Evolutionary conservation across 2,329 filamentous ascomycete species (phyloP).

Genomic region (Diaporthe citrichinensis): DNA sequence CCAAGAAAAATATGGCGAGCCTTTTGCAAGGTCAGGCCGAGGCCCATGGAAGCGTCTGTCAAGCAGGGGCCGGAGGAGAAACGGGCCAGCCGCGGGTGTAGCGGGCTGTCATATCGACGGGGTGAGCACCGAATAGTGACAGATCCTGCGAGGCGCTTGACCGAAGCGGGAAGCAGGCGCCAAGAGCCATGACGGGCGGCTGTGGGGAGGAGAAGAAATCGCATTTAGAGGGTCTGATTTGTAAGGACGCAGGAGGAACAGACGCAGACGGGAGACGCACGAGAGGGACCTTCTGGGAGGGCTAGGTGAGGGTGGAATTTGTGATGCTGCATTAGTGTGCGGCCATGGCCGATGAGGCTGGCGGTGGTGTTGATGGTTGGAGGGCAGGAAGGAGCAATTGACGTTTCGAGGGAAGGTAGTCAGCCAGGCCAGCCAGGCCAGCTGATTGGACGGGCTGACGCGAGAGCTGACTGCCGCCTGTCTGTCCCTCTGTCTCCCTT

Average conservation of each 20-base stretch:
- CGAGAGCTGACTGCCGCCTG: conserved; percentile 11
- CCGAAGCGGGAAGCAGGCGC: neutral
- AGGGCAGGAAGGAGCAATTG: conserved; percentile 12
- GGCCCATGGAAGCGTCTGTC: neutral
- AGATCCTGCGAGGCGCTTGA: conserved; percentile 15
- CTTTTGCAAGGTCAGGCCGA: neutral
- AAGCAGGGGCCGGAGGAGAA: neutral
- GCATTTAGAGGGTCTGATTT: neutral
- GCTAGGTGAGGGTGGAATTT: neutral
- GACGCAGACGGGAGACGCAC: neutral
- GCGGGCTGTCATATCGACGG: neutral
- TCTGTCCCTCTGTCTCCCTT: neutral
- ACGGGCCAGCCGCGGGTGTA: neutral
- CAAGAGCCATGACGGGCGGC: conserved; percentile 8
- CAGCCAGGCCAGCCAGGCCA: neutral
- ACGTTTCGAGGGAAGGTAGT: neutral
- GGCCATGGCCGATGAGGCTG: neutral
- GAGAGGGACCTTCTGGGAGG: neutral
- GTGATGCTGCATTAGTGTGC: conserved; percentile 19
- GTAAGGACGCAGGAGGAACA: neutral
- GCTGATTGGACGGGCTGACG: conserved; percentile 28
- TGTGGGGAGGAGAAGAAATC: neutral
- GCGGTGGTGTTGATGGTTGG: neutral
- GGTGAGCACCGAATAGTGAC: conserved; percentile 4
- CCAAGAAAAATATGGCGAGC: neutral